Base-by-base conservation (phyloP, 371 early-diverging fungal genomes). In the Mucor irregularis region DNA sequence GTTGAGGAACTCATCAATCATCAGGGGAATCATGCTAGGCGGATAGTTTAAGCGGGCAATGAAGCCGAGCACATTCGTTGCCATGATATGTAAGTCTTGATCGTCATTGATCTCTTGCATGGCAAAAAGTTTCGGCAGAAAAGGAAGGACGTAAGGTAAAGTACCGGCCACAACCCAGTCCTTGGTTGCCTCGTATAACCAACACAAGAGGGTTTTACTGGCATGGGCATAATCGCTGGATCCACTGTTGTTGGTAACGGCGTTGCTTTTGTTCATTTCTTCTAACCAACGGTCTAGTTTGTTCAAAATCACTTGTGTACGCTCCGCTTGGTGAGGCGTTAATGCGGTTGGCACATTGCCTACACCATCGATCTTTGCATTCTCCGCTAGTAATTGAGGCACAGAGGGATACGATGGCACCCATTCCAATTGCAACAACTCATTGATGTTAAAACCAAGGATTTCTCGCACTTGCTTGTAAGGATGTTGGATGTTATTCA, bases 381-480 rank as follows among this genome's bases (percentile, higher is more conserved):
- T 68, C 5, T 53, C 39, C 11, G 62, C 46, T 34, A 83, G 40
- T 8, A 88, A 62, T 5, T 61, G 71, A 0, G 52, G 33, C 0
- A 85, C 84, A 6, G 68, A 67, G 6, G 66, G 29, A 25, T 79
- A 77, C 1, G 86, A 73, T 6, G 91, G 88, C n/a, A 77, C 69
- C 74, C 88, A 90, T 50, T 76, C 78, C 5, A 83, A 43, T 50
- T 90, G 85, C 30, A 88, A 63, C 3, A 86, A 53, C 29, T 80
- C 80, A 57, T 90, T 85, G 51, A 94, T 82, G 49, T 84, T 77
- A 1, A 72, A 71, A 22, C 93, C 95, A 17, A 93, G 64, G 8
- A 80, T 73, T 58, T 93, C 91, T 5, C 96, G 85, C 21, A 95
- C 92, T 66, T 92, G 93, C 63, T 93, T 86, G 73, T 95, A 95